phyloP scores from a whole-genome alignment of 1,284 basidiomycete species.

The Vanrija pseudolonga region DNA sequence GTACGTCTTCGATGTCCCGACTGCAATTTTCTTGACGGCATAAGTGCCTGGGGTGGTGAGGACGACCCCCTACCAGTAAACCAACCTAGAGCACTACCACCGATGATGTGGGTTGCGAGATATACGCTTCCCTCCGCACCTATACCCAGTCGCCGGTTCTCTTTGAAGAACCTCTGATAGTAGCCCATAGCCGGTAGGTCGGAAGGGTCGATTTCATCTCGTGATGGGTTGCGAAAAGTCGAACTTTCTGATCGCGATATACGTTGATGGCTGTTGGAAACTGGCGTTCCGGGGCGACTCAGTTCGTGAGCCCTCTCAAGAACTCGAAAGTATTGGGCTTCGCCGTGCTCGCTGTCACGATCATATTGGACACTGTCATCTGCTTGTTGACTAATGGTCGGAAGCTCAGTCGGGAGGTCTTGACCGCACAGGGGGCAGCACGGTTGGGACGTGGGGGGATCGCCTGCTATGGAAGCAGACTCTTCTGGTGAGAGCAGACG shows the following conservation, averaged over 20 bases:
- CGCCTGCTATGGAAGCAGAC: neutral
- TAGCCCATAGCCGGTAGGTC: slow-evolving; percentile 50
- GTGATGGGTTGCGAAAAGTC: slow-evolving; percentile 2
- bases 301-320: slow-evolving; percentile 42
- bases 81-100: slow-evolving; percentile 34
- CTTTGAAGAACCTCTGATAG: slow-evolving; percentile 72
- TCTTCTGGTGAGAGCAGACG: slow-evolving; percentile 22
- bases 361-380: neutral
- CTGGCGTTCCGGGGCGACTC: slow-evolving; percentile 35
- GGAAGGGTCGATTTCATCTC: slow-evolving; percentile 13
- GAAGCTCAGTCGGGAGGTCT: slow-evolving; percentile 8
- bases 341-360: neutral
- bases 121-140: slow-evolving; percentile 88
- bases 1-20: slow-evolving; percentile 81
- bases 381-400: neutral
- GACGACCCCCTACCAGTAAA: neutral
- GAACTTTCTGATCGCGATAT: slow-evolving; percentile 48
- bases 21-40: slow-evolving; percentile 92
- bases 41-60: slow-evolving; percentile 51
- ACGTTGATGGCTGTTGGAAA: neutral
- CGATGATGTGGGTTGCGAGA: slow-evolving; percentile 36
- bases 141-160: slow-evolving; percentile 80
- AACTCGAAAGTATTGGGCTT: slow-evolving; percentile 36
- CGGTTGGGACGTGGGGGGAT: neutral
- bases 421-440: slow-evolving; percentile 37